These are phyloP conservation scores for Aureobasidium namibiae DNA, from an alignment of 2,329 filamentous ascomycete genomes.

Conservation along the genomic window DNA sequence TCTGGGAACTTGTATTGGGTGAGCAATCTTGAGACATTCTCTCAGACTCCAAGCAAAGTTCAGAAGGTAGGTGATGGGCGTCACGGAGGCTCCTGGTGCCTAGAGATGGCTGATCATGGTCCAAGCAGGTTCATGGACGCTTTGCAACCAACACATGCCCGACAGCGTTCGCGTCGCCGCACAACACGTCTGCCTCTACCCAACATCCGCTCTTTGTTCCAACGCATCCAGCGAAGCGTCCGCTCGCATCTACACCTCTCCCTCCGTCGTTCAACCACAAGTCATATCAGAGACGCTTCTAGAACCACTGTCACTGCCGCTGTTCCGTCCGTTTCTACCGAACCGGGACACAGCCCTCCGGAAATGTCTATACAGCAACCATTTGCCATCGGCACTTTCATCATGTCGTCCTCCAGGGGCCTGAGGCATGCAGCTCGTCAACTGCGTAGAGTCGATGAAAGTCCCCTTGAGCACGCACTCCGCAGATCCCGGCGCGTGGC, in stretches of 20 bases:
- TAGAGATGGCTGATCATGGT: not conserved
- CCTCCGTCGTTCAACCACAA: not conserved
- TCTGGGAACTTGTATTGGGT: not conserved
- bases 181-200: not conserved
- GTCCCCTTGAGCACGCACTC: not conserved
- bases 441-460: not conserved
- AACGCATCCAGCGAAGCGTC: not conserved
- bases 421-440: not conserved
- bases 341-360: not conserved
- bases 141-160: not conserved
- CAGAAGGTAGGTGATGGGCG: not conserved
- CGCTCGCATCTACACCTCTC: not conserved
- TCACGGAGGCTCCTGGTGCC: not conserved
- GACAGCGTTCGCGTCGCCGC: not conserved
- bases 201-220: not conserved
- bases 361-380: not conserved
- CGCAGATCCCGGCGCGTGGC: slow-evolving; percentile 9
- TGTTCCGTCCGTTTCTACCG: not conserved
- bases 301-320: not conserved
- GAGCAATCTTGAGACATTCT: not conserved
- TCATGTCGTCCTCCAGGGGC: not conserved
- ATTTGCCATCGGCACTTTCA: not conserved
- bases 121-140: not conserved
- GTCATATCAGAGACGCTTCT: not conserved
- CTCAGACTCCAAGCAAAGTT: not conserved